Base-by-base conservation (phyloP, 192 early-diverging fungal species). In the Coemansia sp. region DNA sequence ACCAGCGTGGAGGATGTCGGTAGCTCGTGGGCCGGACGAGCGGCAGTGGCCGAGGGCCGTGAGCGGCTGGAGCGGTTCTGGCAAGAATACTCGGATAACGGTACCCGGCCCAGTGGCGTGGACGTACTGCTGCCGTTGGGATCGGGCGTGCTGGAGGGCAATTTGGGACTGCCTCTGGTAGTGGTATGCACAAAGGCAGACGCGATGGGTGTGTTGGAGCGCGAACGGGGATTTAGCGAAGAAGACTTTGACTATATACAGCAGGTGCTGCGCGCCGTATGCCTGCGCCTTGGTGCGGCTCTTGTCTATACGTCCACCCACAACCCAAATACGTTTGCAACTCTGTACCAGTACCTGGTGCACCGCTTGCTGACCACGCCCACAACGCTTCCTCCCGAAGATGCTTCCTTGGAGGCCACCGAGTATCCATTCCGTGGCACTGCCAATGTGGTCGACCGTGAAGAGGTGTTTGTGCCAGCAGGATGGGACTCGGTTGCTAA, bases 211-310 rank as follows among this genome's bases (percentile, higher is more conserved):
- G 64, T 60, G 35, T 64, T 95, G 58, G 94, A 94, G 73, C 84
- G 88, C 38, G 88, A 92, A 35, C 73, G 82, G 23, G 92, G 86
- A 15, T 96, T 83, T 68, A 86, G 85, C 63, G 94, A 98, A 48
- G 93, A 94, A 56, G 87, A 88, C 38, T 94, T 98, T 75, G 96
- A 98, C 67, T 95, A 87, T 70, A 91, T 98, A 58, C 94, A 96
- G 68, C 94, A 96, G 65, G 82, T 83, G 20, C 76, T 96, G 44
- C 84, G 96, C 50, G 91, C 93, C 18, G 80, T 94, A 8, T 92
- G 91, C 65, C 83, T 98, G 57, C 90, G 89, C 81, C 94, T 60
- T 64, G 95, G 95, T 23, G 92, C 95, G 1, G 79, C 89, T 14
- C 83, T 98, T 6, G 87, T 96, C 53, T 96, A 94, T 79, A 93